Evolutionary conservation across 768 basidiomycete species (phyloP), one percentile per base, ranked within the genome.

Genomic region (Kwoniella botswanensis): DNA sequence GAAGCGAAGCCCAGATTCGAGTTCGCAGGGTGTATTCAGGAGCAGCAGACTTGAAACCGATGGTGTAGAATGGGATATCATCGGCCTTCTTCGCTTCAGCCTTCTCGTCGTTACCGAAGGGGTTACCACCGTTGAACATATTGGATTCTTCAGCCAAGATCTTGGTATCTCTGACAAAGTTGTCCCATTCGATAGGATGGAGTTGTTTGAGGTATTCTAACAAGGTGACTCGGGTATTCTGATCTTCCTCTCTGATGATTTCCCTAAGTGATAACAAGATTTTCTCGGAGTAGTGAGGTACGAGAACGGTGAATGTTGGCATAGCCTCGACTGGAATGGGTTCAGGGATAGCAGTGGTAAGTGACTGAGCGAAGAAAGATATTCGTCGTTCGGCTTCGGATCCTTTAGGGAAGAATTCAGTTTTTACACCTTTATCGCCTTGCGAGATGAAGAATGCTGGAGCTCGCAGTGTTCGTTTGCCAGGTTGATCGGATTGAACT

Each of bases 201-300:
- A 99, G 89, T 82, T 98, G 97, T 85, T 99, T 99, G 77, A 99
- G 87, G 85, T 98, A 99, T 84, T 98, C 97, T 53, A 99, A 87
- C 35, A 98, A 89, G 26, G 97, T 98, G 70, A 99, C 97, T 46
- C 96, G 92, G 35, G 94, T 93, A 84, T 94, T 92, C 84, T 96
- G 93, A 83, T 98, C 94, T 82, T 98, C 94, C 84, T 99, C 96
- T 74, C 96, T 91, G 79, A 99, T 99, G 82, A 99, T 99, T 84
- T 98, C 97, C 72, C 97, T 90, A 2, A 99, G 88, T 2, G 96
- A 98, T 11, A 99, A 88, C 60, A 99, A 86, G 74, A 98, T 98
- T 93, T 99, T 99, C 85, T 99, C 97, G 71, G 92, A 97, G 84
- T 99, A 99, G 85, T 99, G 97, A 15, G 97, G 97, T 0, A 94